Evolutionary conservation across 306 rosid species (phyloP).

Genomic region (Benincasa hispida): DNA sequence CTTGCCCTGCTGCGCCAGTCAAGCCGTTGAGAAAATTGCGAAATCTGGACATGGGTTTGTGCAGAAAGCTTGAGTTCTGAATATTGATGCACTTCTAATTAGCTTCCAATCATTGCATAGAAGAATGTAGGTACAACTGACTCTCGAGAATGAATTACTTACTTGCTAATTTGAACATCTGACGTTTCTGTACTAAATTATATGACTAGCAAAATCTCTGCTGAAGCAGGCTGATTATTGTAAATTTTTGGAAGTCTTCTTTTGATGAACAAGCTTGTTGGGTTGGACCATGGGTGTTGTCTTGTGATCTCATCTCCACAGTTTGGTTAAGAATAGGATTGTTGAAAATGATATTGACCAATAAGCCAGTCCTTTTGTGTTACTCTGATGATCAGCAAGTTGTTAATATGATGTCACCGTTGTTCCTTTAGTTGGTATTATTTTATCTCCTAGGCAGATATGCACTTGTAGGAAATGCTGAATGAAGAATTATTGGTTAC

Average conservation of each 20-base stretch:
- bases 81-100: background rate
- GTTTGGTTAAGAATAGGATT: background rate
- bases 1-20: conserved; percentile 56
- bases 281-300: background rate
- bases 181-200: background rate
- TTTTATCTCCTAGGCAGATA: background rate
- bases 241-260: conserved; percentile 2
- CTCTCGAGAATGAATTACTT: conserved; percentile 10
- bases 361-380: background rate
- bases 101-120: background rate
- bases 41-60: conserved; percentile 26
- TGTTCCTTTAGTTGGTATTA: background rate
- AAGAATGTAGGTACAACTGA: conserved; percentile 12
- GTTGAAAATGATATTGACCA: background rate
- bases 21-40: conserved; percentile 29
- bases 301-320: background rate
- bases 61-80: conserved; percentile 78
- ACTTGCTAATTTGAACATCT: conserved; percentile 12
- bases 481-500: background rate
- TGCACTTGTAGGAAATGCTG: background rate
- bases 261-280: background rate
- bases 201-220: background rate
- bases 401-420: background rate
- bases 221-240: conserved; percentile 2
- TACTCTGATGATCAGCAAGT: background rate